These are phyloP conservation scores for Aspergillus sp. DNA, from an alignment of 2,329 filamentous ascomycete genomes.

Conservation along the genomic window DNA sequence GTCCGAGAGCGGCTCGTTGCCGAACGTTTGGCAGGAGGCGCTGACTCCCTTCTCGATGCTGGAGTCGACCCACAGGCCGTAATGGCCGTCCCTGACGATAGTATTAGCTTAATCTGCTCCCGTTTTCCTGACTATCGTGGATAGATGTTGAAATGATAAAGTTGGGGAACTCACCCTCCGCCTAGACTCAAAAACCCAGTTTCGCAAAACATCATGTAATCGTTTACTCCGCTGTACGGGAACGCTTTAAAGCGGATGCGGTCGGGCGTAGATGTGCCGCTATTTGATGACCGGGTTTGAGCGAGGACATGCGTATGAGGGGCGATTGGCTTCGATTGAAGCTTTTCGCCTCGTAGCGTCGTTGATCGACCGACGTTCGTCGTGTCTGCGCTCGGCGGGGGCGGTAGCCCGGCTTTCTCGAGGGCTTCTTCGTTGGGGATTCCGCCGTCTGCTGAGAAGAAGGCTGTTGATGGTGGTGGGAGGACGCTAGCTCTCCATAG, in stretches of 20 bases:
- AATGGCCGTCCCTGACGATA: constrained; percentile 70
- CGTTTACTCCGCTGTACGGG: constrained; percentile 92
- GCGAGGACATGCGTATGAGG: constrained; percentile 25
- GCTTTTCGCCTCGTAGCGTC: constrained; percentile 53
- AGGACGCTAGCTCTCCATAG: constrained; percentile 78
- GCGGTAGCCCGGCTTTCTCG: constrained; percentile 63
- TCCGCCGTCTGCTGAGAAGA: constrained; percentile 17
- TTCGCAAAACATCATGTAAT: constrained; percentile 96
- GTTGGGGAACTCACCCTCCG: constrained; percentile 61
- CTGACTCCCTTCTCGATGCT: constrained; percentile 83
- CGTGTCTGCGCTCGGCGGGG: constrained; percentile 70
- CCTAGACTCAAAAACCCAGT: constrained; percentile 82
- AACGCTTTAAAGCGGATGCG: constrained; percentile 95
- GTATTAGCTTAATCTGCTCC: background rate
- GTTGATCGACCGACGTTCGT: constrained; percentile 65
- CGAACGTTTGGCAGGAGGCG: constrained; percentile 84
- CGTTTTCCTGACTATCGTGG: no score
- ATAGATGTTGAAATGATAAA: background rate
- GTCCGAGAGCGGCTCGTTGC: constrained; percentile 91
- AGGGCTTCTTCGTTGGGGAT: constrained; percentile 46
- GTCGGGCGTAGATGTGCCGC: constrained; percentile 65
- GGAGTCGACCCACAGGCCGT: constrained; percentile 91
- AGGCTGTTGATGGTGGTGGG: constrained; percentile 39
- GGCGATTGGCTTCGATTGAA: constrained; percentile 26
- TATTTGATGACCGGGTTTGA: constrained; percentile 28